phyloP scores from a whole-genome alignment of 1,139 yeast genomes.

The Geotrichum aggregatum region DNA sequence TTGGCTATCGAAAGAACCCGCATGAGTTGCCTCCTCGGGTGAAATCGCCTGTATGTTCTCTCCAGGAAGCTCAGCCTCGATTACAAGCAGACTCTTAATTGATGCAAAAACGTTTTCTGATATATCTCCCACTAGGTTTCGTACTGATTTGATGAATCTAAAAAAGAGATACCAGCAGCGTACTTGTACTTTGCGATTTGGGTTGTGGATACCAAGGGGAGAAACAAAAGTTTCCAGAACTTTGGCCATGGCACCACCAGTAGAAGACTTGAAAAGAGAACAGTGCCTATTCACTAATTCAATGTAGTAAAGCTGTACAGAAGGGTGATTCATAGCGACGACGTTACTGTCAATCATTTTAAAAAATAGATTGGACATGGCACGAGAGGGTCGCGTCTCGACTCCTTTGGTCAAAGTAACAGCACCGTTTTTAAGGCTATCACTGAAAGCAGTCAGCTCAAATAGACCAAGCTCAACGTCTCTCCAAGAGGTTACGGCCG shows the following conservation, averaged over 20 bases:
- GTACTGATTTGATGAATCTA: constrained; percentile 73
- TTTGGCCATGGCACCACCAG: constrained; percentile 52
- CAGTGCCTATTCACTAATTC: constrained; percentile 82
- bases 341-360: constrained; percentile 60
- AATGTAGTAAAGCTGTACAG: constrained; percentile 73
- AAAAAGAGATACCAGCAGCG: constrained; percentile 90
- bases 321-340: constrained; percentile 55
- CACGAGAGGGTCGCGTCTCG: constrained; percentile 30
- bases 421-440: constrained; percentile 70
- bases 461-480: constrained; percentile 79
- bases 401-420: constrained; percentile 61
- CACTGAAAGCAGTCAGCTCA: constrained; percentile 75
- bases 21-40: constrained; percentile 49
- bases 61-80: constrained; percentile 52
- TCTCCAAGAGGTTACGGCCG: constrained; percentile 52
- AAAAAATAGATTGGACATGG: constrained; percentile 49
- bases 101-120: constrained; percentile 51
- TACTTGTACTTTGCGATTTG: constrained; percentile 56
- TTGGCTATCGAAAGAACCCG: constrained; percentile 71
- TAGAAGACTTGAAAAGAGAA: constrained; percentile 52
- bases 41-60: constrained; percentile 43
- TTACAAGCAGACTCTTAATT: constrained; percentile 51
- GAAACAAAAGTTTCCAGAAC: constrained; percentile 76
- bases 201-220: constrained; percentile 76
- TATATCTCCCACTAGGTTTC: constrained; percentile 52